A percentile compares a stretch with the other conserved stretches of the same genome.
These are phyloP conservation scores for Hibiscus mutabilis DNA, from an alignment of 345 rosid genomes.

Conservation along the genomic window DNA sequence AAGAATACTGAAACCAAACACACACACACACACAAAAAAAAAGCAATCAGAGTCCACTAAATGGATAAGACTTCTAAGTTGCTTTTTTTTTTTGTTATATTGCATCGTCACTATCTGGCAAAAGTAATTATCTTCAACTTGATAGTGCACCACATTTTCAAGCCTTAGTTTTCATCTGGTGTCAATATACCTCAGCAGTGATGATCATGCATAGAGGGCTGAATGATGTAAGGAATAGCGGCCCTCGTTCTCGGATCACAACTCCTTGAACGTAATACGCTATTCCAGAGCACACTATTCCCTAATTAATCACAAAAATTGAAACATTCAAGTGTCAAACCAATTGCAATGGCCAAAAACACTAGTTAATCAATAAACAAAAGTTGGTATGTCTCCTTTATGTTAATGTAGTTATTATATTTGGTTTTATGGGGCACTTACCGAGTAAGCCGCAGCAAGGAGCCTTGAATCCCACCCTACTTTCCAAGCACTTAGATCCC, in stretches of 20 bases:
- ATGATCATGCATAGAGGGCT: slow-evolving; percentile 86
- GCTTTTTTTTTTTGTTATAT: neutral
- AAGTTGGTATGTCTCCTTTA: neutral
- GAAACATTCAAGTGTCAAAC: too few species aligned
- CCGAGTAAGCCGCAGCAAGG: neutral
- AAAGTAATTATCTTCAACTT: neutral
- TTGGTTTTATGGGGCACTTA: neutral
- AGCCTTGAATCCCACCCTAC: neutral
- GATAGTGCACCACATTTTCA: neutral
- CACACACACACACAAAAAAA: neutral
- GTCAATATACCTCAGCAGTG: slow-evolving; percentile 62
- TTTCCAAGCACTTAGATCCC: neutral
- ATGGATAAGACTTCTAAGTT: neutral
- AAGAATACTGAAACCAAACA: slow-evolving; percentile 39
- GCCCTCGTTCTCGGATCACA: slow-evolving; percentile 67
- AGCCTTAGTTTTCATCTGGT: neutral
- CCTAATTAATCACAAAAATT: slow-evolving; percentile 30
- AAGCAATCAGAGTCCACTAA: neutral
- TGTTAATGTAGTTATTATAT: too few species aligned
- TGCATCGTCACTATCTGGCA: neutral
- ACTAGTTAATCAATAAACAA: neutral
- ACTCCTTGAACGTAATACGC: slow-evolving; percentile 81
- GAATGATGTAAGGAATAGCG: slow-evolving; percentile 76
- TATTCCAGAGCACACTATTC: slow-evolving; percentile 81
- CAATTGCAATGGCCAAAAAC: neutral